Conservation (phyloP, 371 early-diverging fungal species). For the Haplosporangium sp. region DNA sequence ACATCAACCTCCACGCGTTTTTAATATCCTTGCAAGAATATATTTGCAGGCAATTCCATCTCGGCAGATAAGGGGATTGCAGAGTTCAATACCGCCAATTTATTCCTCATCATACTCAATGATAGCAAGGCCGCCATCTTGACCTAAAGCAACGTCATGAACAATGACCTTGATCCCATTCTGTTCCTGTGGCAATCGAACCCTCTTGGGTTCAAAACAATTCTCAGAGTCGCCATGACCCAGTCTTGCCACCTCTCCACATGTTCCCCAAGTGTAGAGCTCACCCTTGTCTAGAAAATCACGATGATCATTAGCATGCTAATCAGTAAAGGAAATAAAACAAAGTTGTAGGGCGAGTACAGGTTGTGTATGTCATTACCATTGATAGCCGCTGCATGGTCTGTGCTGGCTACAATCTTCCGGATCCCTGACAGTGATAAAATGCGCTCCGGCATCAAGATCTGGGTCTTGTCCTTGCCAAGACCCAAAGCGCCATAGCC, state of each 20-base stretch:
- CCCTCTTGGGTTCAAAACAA: constrained; percentile 59
- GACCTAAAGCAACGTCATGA: constrained; percentile 61
- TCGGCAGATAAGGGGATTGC: too few species aligned
- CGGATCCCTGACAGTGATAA: constrained; percentile 48
- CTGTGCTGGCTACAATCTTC: constrained; percentile 65
- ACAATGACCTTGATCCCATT: constrained; percentile 48
- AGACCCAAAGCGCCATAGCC: constrained; percentile 82
- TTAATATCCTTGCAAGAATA: too few species aligned
- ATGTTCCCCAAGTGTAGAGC: constrained; percentile 70
- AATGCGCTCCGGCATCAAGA: constrained; percentile 59
- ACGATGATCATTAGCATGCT: not conserved
- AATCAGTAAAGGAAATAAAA: too few species aligned
- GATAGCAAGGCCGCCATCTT: constrained; percentile 61
- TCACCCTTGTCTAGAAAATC: constrained; percentile 57
- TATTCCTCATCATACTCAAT: too few species aligned
- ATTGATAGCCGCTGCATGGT: constrained; percentile 71
- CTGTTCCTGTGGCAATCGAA: constrained; percentile 48
- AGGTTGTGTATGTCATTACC: constrained; percentile 47
- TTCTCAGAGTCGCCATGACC: constrained; percentile 63
- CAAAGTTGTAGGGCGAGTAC: not conserved
- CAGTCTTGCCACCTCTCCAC: constrained; percentile 64
- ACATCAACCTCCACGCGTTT: too few species aligned
- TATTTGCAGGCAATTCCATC: too few species aligned
- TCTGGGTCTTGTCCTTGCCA: constrained; percentile 61
- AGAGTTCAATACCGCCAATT: too few species aligned